Percentiles rank a stretch among this genome's conserved stretches.
phyloP scores from a whole-genome alignment of 257 asterid species.

The Cordia subcordata region DNA sequence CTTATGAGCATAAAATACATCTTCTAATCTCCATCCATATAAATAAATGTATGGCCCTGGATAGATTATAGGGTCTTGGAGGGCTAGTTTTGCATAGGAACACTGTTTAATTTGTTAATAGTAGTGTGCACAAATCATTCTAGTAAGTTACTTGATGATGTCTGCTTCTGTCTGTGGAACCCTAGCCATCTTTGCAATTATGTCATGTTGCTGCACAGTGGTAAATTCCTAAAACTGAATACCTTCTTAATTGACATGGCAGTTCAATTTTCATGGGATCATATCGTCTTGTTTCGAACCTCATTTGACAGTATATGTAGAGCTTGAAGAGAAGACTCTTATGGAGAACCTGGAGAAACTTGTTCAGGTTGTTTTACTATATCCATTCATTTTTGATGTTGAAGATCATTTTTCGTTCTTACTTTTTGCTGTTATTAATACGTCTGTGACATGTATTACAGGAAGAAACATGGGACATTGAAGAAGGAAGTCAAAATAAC shows the following conservation, averaged over 20 bases:
- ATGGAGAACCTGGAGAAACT: conserved; percentile 97
- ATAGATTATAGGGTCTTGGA: too few relatives aligned
- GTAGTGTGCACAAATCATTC: too few relatives aligned
- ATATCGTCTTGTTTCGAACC: conserved; percentile 98
- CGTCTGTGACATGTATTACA: conserved; percentile 29
- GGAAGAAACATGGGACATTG: conserved; percentile 98
- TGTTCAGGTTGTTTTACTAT: conserved; percentile 54
- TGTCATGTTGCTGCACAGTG: too few relatives aligned
- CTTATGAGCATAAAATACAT: too few relatives aligned
- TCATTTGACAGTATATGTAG: conserved; percentile 82
- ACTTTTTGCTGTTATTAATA: conserved; percentile 20
- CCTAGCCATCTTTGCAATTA: conserved; percentile 1
- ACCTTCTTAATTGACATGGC: conserved; percentile 30
- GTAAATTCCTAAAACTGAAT: too few relatives aligned
- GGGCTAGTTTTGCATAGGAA: too few relatives aligned
- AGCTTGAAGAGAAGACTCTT: conserved; percentile 95
- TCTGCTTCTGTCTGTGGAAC: background rate
- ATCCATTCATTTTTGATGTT: conserved; percentile 9
- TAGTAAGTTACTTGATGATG: too few relatives aligned
- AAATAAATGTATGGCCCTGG: too few relatives aligned
- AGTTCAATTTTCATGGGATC: conserved; percentile 97
- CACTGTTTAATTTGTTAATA: too few relatives aligned
- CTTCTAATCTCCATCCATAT: too few relatives aligned
- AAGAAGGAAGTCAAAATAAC: conserved; percentile 93
- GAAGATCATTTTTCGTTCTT: conserved; percentile 10